A percentile compares a stretch with the other conserved stretches of the same genome.
phyloP scores from a whole-genome alignment of 2,329 filamentous ascomycete genomes.

The Teratosphaeria destructans region DNA sequence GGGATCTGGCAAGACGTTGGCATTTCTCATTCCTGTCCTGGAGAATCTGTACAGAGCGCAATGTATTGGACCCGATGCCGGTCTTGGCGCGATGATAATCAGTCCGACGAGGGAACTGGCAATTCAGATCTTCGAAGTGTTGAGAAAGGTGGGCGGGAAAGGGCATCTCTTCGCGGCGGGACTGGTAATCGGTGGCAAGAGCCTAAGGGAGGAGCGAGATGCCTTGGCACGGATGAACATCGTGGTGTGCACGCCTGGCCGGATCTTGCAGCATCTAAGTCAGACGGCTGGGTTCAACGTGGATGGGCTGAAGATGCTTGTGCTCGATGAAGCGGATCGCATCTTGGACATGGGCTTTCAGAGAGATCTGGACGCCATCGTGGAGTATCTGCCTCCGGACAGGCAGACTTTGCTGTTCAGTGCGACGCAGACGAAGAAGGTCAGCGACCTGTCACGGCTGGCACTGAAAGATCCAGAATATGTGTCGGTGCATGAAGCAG shows the following conservation, averaged over 20 bases:
- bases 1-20: conserved; percentile 87
- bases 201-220: conserved; percentile 74
- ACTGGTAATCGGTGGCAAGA: conserved; percentile 88
- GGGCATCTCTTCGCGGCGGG: conserved; percentile 83
- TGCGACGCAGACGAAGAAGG: conserved; percentile 88
- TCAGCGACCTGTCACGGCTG: conserved; percentile 81
- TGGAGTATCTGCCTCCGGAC: conserved; percentile 77
- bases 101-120: conserved; percentile 91
- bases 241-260: conserved; percentile 84
- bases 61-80: conserved; percentile 79
- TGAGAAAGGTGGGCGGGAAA: conserved; percentile 78
- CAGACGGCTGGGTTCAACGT: conserved; percentile 86
- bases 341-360: conserved; percentile 99
- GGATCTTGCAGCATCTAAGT: conserved; percentile 91
- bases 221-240: conserved; percentile 90
- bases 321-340: conserved; percentile 89
- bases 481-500: conserved; percentile 81
- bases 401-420: conserved; percentile 92
- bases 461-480: conserved; percentile 89
- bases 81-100: conserved; percentile 82
- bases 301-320: conserved; percentile 82
- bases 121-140: conserved; percentile 91
- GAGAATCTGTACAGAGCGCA: conserved; percentile 83
- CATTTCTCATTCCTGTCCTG: conserved; percentile 82
- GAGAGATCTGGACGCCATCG: conserved; percentile 75